Evolutionary conservation across 306 rosid species (phyloP), one percentile per base, ranked within the genome.

Genomic region (Lupinus albus): DNA sequence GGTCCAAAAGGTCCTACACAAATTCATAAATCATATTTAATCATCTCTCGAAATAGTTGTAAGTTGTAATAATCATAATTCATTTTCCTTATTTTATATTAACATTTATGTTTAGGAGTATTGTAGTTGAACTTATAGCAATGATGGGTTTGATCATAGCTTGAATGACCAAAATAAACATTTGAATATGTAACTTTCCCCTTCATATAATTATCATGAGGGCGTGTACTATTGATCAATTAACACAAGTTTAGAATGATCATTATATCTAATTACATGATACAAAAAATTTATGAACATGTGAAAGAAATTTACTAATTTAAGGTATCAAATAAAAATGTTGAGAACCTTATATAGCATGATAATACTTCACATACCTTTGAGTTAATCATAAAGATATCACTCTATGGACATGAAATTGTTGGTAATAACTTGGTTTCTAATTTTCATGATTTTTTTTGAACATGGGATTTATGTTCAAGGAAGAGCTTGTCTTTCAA

Each of bases 401-500:
- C 30, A 62, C 0, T 55, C 28, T 20, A 48, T 3, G 35, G 59
- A 4, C 45, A 86, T 84, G 87, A 84, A 79, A 80, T 50, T 70
- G 78, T 42, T 72, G 11, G 73, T 55, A 65, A 49, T 81, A 42
- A 73, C 78, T 68, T 71, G 83, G 73, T 64, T 78, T 75, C 17
- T 82, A 48, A 42, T 78, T 55, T 63, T 76, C 61, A 36, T 80
- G 47, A 11, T 80, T 61, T 51, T 44, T n/a, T 46, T 64, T 36
- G 70, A 33, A 49, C 58, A 64, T 47, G 59, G 60, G 60, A 60
- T 71, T 69, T 60, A 52, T 35, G 88, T 85, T 50, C 82, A 73
- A 62, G 90, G 86, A 12, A 80, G 81, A 68, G 38, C 72, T 18
- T 85, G 84, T 3, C 70, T 73, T 68, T 44, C 82, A 7, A 53